These are phyloP conservation scores for Gentiana macrophylla DNA, from an alignment of 257 asterid genomes.

Conservation along the genomic window DNA sequence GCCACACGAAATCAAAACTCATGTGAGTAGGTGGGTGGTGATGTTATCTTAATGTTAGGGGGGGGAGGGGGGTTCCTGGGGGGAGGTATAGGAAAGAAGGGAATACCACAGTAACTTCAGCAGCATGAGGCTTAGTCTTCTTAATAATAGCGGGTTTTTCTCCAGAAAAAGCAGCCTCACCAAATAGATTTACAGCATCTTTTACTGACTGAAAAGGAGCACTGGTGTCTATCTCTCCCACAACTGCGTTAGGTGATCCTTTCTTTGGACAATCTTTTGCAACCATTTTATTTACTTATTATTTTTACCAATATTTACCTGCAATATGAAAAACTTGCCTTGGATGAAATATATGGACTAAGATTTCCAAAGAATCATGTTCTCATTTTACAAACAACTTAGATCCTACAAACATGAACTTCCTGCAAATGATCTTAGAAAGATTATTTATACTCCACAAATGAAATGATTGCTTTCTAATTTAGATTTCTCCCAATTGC, in stretches of 20 bases:
- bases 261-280: slow-evolving; percentile 50
- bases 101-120: slow-evolving; percentile 41
- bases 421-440: too few relatives aligned
- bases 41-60: too few relatives aligned
- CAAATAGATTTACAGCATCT: slow-evolving; percentile 86
- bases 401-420: too few relatives aligned
- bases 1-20: too few relatives aligned
- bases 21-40: too few relatives aligned
- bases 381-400: too few relatives aligned
- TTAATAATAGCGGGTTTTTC: slow-evolving; percentile 47
- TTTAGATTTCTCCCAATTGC: too few relatives aligned
- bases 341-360: too few relatives aligned
- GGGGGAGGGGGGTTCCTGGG: too few relatives aligned
- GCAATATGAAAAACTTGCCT: slow-evolving; percentile 4
- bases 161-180: slow-evolving; percentile 86
- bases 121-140: slow-evolving; percentile 67
- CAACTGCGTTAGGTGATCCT: slow-evolving; percentile 55
- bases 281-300: slow-evolving; percentile 42
- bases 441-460: too few relatives aligned
- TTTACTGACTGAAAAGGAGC: slow-evolving; percentile 93
- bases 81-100: not conserved
- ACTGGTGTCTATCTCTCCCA: slow-evolving; percentile 91
- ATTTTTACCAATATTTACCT: slow-evolving; percentile 17
- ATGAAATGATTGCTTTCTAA: too few relatives aligned
- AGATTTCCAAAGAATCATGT: too few relatives aligned